A percentile compares a stretch with the other conserved stretches of the same genome.
Conservation (phyloP, 2,329 filamentous ascomycete species). For the Neonectria coccinea region DNA sequence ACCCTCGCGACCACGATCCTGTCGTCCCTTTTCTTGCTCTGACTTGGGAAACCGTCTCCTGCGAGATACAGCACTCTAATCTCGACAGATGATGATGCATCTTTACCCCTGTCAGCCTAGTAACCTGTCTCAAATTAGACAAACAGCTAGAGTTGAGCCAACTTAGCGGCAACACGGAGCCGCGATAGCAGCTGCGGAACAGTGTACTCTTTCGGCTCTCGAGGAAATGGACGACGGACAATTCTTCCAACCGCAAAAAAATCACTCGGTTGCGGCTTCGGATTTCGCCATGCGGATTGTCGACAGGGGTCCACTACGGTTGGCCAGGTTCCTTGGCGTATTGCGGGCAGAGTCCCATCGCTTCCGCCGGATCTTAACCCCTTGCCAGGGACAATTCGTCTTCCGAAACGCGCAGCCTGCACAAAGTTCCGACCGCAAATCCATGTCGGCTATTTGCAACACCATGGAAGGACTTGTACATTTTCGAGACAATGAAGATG, state of each 20-base stretch:
- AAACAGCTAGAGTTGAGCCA: constrained; percentile 26
- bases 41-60: constrained; percentile 26
- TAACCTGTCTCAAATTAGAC: constrained; percentile 33
- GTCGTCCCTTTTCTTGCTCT: constrained; percentile 32
- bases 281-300: constrained; percentile 16
- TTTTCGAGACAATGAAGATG: not conserved
- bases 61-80: constrained; percentile 33
- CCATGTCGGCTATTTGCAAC: not conserved
- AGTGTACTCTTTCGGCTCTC: not conserved
- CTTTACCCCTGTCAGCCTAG: constrained; percentile 29
- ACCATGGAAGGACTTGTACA: not conserved
- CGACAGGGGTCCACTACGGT: constrained; percentile 12
- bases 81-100: constrained; percentile 22
- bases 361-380: constrained; percentile 17
- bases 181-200: constrained; percentile 28
- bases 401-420: not conserved
- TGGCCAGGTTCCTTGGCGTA: constrained; percentile 20
- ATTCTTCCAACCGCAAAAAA: not conserved
- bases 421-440: not conserved
- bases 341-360: constrained; percentile 11
- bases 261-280: not conserved
- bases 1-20: constrained; percentile 13
- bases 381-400: not conserved
- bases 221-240: not conserved
- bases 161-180: constrained; percentile 37